Base-by-base conservation (phyloP, 1,284 basidiomycete genomes). In the Ceratobasidium sp. region DNA sequence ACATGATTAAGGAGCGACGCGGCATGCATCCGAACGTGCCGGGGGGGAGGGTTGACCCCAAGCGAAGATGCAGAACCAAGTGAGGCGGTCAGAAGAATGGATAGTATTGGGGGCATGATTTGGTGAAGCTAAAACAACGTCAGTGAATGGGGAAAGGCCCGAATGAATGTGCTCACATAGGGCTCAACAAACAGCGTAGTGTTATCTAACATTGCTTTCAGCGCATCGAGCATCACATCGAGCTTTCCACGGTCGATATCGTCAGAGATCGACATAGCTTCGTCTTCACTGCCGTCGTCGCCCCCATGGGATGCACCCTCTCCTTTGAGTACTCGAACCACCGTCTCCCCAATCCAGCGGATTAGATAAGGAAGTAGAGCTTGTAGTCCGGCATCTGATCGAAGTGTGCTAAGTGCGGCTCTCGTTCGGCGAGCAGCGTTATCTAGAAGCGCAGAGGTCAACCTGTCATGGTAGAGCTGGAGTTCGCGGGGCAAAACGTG, bases 351-450 rank as follows among this genome's bases (percentile, higher is more conserved):
- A 0, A 97, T 88, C 94, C 97, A 99, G 61, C 94, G 90, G 55
- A 98, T 93, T 34, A 99, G 85, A 80, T 99, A 99, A 0, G 96
- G 95, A 21, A 99, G 83, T n/a, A 99, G 85, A 8, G 95, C 93
- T 75, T 96, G 94, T 67, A 99, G 81, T 18, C 97, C 97, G 1
- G 96, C 94, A 77, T 99, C 97, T 74, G 88, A 88, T 70, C 93
- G 85, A 75, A 99, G 82, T 78, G 93, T 96, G 3, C 94, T 93
- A 52, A 99, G 84, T 2, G 96, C 97, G 1, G 97, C 97, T 0
- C 89, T 88, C 1, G 93, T 87, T 77, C 93, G 93, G 45, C 81
- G 78, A 75, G 83, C 81, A 21, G 79, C 28, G 72, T 73, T 3
- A 76, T 76, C 91, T 6, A 96, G 83, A 10, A 97, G 85, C 1